phyloP scores from a whole-genome alignment of 2,329 filamentous ascomycete genomes.

The Dactylella cylindrospora region DNA sequence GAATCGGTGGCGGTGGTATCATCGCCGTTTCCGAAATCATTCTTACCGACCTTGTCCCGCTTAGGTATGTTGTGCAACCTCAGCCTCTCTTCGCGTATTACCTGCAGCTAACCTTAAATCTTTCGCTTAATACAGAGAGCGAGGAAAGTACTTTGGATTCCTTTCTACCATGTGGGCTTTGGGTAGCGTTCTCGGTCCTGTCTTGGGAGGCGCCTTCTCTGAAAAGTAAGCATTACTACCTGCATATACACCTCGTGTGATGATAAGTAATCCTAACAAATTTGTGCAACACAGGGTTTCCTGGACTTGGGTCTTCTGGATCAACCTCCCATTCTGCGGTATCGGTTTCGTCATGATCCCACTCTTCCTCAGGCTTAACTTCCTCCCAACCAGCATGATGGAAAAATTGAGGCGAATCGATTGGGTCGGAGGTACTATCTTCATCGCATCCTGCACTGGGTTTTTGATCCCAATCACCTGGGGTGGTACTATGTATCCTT shows the following conservation, averaged over 20 bases:
- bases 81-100: conserved; percentile 49
- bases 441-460: conserved; percentile 61
- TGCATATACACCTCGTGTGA: background rate
- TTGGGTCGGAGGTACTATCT: conserved; percentile 64
- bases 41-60: conserved; percentile 56
- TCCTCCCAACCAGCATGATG: conserved; percentile 55
- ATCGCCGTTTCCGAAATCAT: conserved; percentile 56
- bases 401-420: conserved; percentile 62
- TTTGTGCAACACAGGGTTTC: conserved; percentile 48
- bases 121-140: conserved; percentile 50
- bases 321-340: conserved; percentile 63
- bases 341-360: conserved; percentile 57
- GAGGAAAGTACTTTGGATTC: conserved; percentile 54
- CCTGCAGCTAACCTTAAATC: conserved; percentile 45
- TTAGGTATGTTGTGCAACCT: conserved; percentile 52
- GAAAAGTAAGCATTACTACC: conserved; percentile 51
- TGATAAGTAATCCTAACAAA: background rate
- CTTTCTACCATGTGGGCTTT: conserved; percentile 59
- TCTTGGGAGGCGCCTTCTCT: conserved; percentile 60
- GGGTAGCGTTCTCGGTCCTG: conserved; percentile 59
- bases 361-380: conserved; percentile 60
- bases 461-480: conserved; percentile 66
- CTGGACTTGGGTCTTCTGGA: conserved; percentile 68
- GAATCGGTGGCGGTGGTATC: conserved; percentile 59
- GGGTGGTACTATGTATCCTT: conserved; percentile 67